Evolutionary conservation across 176 grass and related monocot species (phyloP).

Genomic region (Rhipidocladum racemiflorum): DNA sequence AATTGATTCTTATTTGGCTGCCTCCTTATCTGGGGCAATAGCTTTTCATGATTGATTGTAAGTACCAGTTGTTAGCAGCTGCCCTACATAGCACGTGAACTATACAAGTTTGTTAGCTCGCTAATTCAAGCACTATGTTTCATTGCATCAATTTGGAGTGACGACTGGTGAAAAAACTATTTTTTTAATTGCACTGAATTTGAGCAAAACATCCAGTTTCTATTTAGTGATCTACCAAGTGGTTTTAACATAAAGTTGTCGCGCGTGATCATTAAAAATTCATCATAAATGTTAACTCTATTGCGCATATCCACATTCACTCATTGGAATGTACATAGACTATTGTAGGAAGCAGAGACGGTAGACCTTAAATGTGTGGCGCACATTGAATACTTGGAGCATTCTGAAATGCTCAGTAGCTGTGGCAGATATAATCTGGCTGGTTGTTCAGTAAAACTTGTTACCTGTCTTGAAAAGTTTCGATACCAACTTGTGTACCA

Average conservation of each 20-base stretch:
- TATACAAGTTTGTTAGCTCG: neutral
- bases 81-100: neutral
- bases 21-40: neutral
- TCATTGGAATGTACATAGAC: conserved; percentile 3
- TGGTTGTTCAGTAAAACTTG: neutral
- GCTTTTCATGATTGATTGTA: neutral
- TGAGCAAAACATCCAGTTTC: neutral
- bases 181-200: neutral
- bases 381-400: neutral
- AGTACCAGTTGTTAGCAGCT: neutral
- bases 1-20: neutral
- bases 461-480: neutral
- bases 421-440: neutral
- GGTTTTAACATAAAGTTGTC: neutral
- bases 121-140: conserved; percentile 9
- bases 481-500: neutral
- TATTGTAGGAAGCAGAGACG: neutral
- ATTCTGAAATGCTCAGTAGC: neutral
- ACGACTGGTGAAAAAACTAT: neutral
- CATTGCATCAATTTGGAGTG: neutral
- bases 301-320: neutral
- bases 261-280: neutral
- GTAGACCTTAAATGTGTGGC: neutral
- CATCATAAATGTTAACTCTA: neutral
- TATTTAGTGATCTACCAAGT: neutral